Evolutionary conservation across 331 rosid species (phyloP), one percentile per base, ranked within the genome.

Genomic region (Pyrus hybrid): DNA sequence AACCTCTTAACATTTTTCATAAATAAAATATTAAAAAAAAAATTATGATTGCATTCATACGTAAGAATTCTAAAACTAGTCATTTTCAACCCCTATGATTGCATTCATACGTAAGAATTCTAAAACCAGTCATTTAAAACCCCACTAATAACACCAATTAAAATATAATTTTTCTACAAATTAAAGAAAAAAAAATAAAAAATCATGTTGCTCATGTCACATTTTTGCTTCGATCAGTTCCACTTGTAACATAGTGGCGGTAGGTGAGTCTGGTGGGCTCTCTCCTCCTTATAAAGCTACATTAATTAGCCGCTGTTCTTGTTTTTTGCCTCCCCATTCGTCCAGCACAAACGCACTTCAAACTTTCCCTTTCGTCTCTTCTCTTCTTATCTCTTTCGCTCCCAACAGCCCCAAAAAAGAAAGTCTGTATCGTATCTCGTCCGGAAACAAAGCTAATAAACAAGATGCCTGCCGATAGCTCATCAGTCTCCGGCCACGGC

Each of bases 381-480:
- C 16, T 6, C 2, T 61, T 32, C 29, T 14, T 13, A 53, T 67
- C 56, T 68, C 76, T 20, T 5, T 2, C 47, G 57, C 17, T 26
- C 60, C 45, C 58, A 37, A 22, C 76, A 37, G 32, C 65, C 60
- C 74, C 4, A 63, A 54, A 20, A 8, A 57, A 57, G 12, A 21
- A 57, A 21, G 11, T 58, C 23, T 25, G 5, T 22, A 9, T n/a
- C 29, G n/a, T 20, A 51, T 37, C 12, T 37, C 45, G 45, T 37
- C 29, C 63, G 28, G 28, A 37, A 43, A 18, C 13, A 26, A 26
- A 58, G 63, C 17, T 12, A 35, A 37, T 10, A 18, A 13, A 18
- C 9, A 82, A 75, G 73, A 93, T 93, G 98, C 93, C 96, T 11
- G 67, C 80, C n/a, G 87, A 75, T 61, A 26, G 51, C 72, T 29